These are phyloP conservation scores for Vaccinium darrowii DNA, from an alignment of 148 eudicot genomes.

Conservation along the genomic window DNA sequence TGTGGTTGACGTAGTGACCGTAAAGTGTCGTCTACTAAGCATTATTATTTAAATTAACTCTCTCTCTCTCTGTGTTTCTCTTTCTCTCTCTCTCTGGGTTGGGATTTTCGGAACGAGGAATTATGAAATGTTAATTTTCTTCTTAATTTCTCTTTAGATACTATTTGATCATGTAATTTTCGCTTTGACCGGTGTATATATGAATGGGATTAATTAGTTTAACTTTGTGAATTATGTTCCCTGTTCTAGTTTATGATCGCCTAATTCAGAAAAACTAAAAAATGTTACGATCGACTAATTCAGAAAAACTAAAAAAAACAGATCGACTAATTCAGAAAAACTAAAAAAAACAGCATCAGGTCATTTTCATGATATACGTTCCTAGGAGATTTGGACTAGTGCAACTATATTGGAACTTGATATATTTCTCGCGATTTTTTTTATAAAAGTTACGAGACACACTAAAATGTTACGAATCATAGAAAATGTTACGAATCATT, in stretches of 20 bases:
- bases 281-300: not conserved
- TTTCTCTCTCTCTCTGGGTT: not conserved
- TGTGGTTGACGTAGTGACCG: no score
- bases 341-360: not conserved
- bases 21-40: no score
- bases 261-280: not conserved
- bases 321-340: not conserved
- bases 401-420: not conserved
- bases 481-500: no score
- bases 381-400: not conserved
- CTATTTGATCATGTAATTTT: constrained; percentile 4
- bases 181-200: not conserved
- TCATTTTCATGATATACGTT: not conserved
- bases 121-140: not conserved
- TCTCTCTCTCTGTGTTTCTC: not conserved
- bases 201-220: not conserved
- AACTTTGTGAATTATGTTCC: not conserved
- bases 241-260: not conserved
- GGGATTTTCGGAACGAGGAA: not conserved
- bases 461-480: no score
- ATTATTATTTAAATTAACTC: not conserved
- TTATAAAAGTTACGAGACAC: no score
- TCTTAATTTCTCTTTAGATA: not conserved
- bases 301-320: no score
- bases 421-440: not conserved